A percentile compares a stretch with the other conserved stretches of the same genome.
These are phyloP conservation scores for Suillus subaureus DNA, from an alignment of 768 basidiomycete species.

Conservation along the genomic window DNA sequence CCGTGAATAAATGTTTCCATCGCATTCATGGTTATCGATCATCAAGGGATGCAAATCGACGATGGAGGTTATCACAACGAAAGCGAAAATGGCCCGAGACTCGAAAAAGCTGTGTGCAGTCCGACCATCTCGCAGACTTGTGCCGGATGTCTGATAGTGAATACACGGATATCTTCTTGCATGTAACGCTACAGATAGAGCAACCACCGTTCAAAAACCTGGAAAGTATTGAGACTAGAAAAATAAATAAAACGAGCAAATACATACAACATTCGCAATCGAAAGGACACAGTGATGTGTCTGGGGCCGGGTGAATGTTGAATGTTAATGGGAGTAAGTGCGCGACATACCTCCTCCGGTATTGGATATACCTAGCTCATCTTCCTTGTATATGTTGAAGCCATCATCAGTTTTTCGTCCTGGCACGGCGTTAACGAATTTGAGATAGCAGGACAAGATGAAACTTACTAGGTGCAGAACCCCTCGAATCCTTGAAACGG, in stretches of 20 bases:
- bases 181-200: slow-evolving; percentile 2
- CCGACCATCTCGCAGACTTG: not conserved
- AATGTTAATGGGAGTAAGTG: slow-evolving; percentile 16
- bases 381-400: slow-evolving; percentile 78
- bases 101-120: not conserved
- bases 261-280: slow-evolving; percentile 86
- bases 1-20: not conserved
- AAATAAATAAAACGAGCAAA: not conserved
- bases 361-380: slow-evolving; percentile 71
- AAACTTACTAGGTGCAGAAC: slow-evolving; percentile 65
- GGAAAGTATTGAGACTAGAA: slow-evolving; percentile 3
- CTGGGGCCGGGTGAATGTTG: slow-evolving; percentile 42
- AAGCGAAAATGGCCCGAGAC: not conserved
- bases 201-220: slow-evolving; percentile 29
- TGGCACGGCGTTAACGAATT: slow-evolving; percentile 33
- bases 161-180: slow-evolving; percentile 9
- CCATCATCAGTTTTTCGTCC: slow-evolving; percentile 83
- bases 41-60: not conserved
- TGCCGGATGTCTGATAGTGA: not conserved
- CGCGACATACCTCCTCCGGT: slow-evolving; percentile 68
- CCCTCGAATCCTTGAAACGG: slow-evolving; percentile 75
- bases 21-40: not conserved
- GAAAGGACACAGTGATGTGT: slow-evolving; percentile 84
- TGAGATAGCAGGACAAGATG: slow-evolving; percentile 7
- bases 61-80: not conserved